Conservation (phyloP, 306 rosid genomes). For the Cucurbita pepo region DNA sequence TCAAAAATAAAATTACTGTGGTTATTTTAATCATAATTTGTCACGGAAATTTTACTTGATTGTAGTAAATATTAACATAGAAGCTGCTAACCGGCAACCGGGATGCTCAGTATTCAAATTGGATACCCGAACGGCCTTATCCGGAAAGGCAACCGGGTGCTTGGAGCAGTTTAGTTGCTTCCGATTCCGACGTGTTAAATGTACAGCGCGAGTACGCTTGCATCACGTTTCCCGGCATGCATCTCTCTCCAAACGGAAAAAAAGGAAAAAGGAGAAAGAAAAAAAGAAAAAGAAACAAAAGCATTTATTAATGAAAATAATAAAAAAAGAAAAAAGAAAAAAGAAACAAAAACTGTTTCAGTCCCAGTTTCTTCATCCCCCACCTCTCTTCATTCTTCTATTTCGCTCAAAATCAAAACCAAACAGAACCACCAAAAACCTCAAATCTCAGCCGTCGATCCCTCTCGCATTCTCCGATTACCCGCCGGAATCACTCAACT, state of each 20-base stretch:
- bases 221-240: background rate
- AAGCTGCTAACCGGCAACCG: background rate
- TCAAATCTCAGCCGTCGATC: constrained; percentile 51
- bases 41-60: too few relatives aligned
- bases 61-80: too few relatives aligned
- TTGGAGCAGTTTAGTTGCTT: background rate
- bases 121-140: background rate
- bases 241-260: background rate
- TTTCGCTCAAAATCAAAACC: constrained; percentile 13
- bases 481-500: constrained; percentile 3
- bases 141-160: background rate
- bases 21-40: too few relatives aligned
- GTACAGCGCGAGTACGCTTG: background rate
- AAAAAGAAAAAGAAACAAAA: background rate
- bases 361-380: constrained; percentile 29
- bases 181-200: background rate
- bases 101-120: background rate
- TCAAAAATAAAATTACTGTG: too few relatives aligned
- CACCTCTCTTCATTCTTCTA: constrained; percentile 3
- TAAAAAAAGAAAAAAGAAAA: too few relatives aligned
- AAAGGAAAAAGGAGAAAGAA: background rate
- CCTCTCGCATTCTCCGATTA: constrained; percentile 8
- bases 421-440: constrained; percentile 5
- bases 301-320: too few relatives aligned
- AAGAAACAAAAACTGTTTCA: background rate